phyloP scores from a whole-genome alignment of 2,329 filamentous ascomycete species.

The Bretziella fagacearum region DNA sequence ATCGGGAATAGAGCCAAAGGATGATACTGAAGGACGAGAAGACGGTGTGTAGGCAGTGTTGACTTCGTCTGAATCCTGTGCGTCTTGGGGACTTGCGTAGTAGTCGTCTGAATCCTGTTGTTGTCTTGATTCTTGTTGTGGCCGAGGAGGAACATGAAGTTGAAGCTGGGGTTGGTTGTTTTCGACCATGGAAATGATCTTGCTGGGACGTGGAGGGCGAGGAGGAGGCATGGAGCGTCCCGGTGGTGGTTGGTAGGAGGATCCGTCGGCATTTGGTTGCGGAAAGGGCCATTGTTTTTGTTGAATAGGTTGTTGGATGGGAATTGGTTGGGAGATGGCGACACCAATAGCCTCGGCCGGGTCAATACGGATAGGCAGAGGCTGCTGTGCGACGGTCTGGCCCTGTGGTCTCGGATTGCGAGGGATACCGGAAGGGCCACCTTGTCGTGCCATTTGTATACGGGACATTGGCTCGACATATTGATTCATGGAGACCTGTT shows the following conservation, averaged over 20 bases:
- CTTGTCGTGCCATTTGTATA: background rate
- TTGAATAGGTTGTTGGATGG: slow-evolving; percentile 37
- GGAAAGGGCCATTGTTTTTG: slow-evolving; percentile 24
- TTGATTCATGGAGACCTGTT: slow-evolving; percentile 1
- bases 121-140: slow-evolving; percentile 16
- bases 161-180: slow-evolving; percentile 35
- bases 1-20: slow-evolving; percentile 41
- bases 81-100: slow-evolving; percentile 20
- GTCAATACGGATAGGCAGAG: slow-evolving; percentile 17
- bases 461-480: slow-evolving; percentile 1
- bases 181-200: slow-evolving; percentile 27
- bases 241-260: slow-evolving; percentile 34
- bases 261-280: slow-evolving; percentile 20
- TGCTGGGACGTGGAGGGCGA: slow-evolving; percentile 41
- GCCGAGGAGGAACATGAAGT: slow-evolving; percentile 27
- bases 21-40: slow-evolving; percentile 35
- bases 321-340: slow-evolving; percentile 37
- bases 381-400: slow-evolving; percentile 3
- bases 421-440: slow-evolving; percentile 11
- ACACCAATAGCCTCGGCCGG: slow-evolving; percentile 19
- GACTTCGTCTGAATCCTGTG: slow-evolving; percentile 22
- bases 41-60: slow-evolving; percentile 32
- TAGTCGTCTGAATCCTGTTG: slow-evolving; percentile 19
- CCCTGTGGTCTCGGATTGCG: slow-evolving; percentile 13
- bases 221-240: slow-evolving; percentile 34